phyloP scores from a whole-genome alignment of 2,329 filamentous ascomycete species.

The Tolypocladium paradoxum region DNA sequence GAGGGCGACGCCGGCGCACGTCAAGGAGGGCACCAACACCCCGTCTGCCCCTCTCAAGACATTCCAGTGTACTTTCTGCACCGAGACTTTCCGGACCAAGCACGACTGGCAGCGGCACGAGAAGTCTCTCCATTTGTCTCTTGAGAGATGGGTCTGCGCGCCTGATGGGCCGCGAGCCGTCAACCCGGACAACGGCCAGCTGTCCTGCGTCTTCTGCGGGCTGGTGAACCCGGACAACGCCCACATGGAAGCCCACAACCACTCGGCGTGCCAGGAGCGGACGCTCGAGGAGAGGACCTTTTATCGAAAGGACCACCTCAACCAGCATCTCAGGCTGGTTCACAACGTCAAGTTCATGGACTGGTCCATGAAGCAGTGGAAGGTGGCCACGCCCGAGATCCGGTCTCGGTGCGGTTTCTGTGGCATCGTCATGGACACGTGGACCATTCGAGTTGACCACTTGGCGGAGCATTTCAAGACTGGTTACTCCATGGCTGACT shows the following conservation, averaged over 20 bases:
- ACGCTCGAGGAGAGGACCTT: slow-evolving; percentile 50
- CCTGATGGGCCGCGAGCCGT: slow-evolving; percentile 45
- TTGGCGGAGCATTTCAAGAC: slow-evolving; percentile 58
- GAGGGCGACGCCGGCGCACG: slow-evolving; percentile 24
- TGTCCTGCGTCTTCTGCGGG: slow-evolving; percentile 50
- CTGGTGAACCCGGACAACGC: slow-evolving; percentile 41
- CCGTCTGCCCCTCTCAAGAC: slow-evolving; percentile 38
- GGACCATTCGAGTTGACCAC: slow-evolving; percentile 50
- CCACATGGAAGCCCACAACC: slow-evolving; percentile 49
- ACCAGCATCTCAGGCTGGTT: slow-evolving; percentile 53
- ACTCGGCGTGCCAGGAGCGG: slow-evolving; percentile 56
- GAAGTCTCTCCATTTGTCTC: slow-evolving; percentile 53
- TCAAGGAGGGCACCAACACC: slow-evolving; percentile 21
- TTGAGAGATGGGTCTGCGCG: slow-evolving; percentile 55
- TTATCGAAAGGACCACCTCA: slow-evolving; percentile 57
- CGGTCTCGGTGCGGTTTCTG: slow-evolving; percentile 57
- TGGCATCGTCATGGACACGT: slow-evolving; percentile 49
- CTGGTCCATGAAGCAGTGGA: slow-evolving; percentile 58
- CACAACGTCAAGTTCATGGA: slow-evolving; percentile 49
- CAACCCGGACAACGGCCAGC: slow-evolving; percentile 47
- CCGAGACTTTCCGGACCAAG: slow-evolving; percentile 56
- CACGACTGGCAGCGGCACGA: slow-evolving; percentile 64
- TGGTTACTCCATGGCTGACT: slow-evolving; percentile 55
- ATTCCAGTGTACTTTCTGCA: slow-evolving; percentile 60
- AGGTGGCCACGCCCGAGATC: slow-evolving; percentile 48